phyloP scores from a whole-genome alignment of 345 rosid genomes.

The Brassica napus region Da-Ae NC_063436.1:4449501-4450000 shows the following conservation, averaged over 20 bases:
- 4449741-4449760: conserved; percentile 51
- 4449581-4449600: neutral
- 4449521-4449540: neutral
- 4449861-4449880: neutral
- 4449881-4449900: neutral
- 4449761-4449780: conserved; percentile 56
- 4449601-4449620: neutral
- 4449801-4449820: conserved; percentile 52
- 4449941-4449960: neutral
- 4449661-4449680: neutral
- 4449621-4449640: neutral
- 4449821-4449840: conserved; percentile 66
- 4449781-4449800: conserved; percentile 62
- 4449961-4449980: conserved; percentile 15
- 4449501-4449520: neutral
- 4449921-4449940: neutral
- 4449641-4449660: neutral
- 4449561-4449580: neutral
- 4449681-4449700: conserved; percentile 63
- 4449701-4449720: conserved; percentile 52
- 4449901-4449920: neutral
- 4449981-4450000: conserved; percentile 19
- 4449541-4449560: neutral
- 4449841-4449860: conserved; percentile 35
- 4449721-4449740: conserved; percentile 37